Base-by-base conservation (phyloP, 768 basidiomycete species). In the Tulasnella sp. region DNA sequence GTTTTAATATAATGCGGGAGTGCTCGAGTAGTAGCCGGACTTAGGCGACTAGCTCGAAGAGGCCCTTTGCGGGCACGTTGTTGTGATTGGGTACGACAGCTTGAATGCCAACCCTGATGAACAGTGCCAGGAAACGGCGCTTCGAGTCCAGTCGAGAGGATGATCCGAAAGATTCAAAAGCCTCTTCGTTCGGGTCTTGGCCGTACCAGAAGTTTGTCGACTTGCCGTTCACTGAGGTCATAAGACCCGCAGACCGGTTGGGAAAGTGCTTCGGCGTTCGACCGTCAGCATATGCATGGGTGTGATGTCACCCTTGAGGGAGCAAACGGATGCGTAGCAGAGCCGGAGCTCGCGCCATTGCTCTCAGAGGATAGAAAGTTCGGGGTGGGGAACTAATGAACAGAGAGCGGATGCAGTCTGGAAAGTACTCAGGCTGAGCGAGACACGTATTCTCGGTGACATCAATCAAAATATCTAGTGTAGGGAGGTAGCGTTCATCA, bases 201-300 rank as follows among this genome's bases (percentile, higher is more conserved):
- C 72, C 79, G 58, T 80, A 80, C 5, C 72, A 80, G 42, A 6
- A 74, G 41, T 18, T 72, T 72, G 8, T 80, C 79, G 31, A 50
- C 72, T 74, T 80, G 79, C 16, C 79, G 79, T 20, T 80, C 79
- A n/a, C n/a, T 80, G 48, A 80, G 72, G 37, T 69, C 72, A 80
- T 73, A 41, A 80, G 69, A 28, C 72, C 72, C 0, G 78, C 78
- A 14, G 74, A 72, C 1, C 72, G 72, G n/a, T 60, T 46, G 24
- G 79, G 72, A n/a, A 80, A 80, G 42, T 46, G 41, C 42, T 72
- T 72, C 28, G 78, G 78, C 28, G 31, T 74, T 31, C 64, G 64
- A 40, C 78, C 78, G 11, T 64, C 72, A 22, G 54, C 40, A 41
- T 74, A 79, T 16, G 78, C 73, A 44, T n/a, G 24, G 78, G 60